A percentile compares a stretch with the other conserved stretches of the same genome.
phyloP scores from a whole-genome alignment of 2,329 filamentous ascomycete genomes.

The Monosporascus sp. region DNA sequence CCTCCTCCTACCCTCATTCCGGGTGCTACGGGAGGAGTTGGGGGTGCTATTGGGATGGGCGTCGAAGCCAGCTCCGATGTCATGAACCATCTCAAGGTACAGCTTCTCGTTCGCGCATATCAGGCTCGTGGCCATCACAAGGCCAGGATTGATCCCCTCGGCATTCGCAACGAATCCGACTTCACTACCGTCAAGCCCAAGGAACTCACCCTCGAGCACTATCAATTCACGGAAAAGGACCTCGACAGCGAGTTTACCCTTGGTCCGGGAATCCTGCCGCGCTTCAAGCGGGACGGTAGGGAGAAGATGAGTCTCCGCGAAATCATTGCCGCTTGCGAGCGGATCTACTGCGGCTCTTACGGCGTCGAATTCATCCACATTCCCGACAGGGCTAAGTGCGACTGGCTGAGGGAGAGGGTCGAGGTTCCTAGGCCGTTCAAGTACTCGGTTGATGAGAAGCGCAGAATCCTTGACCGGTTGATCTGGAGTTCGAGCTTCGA shows the following conservation, averaged over 20 bases:
- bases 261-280: conserved; percentile 89
- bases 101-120: conserved; percentile 93
- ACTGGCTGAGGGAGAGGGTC: conserved; percentile 93
- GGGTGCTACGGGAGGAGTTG: conserved; percentile 71
- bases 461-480: conserved; percentile 89
- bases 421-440: conserved; percentile 94
- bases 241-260: conserved; percentile 87
- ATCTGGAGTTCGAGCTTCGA: conserved; percentile 99
- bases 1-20: conserved; percentile 90
- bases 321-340: conserved; percentile 89
- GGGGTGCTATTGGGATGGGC: conserved; percentile 61
- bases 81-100: conserved; percentile 95
- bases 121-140: conserved; percentile 98
- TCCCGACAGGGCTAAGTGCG: conserved; percentile 92
- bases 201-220: conserved; percentile 88
- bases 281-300: conserved; percentile 81
- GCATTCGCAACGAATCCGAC: conserved; percentile 81
- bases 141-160: conserved; percentile 92
- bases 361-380: conserved; percentile 99
- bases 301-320: conserved; percentile 97
- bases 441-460: conserved; percentile 97
- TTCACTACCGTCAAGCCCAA: conserved; percentile 85
- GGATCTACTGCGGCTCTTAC: conserved; percentile 95
- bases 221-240: conserved; percentile 92
- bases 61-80: conserved; percentile 72